These are phyloP conservation scores for Myriosclerotinia scirpicola DNA, from an alignment of 2,329 filamentous ascomycete species.

Conservation along the genomic window DNA sequence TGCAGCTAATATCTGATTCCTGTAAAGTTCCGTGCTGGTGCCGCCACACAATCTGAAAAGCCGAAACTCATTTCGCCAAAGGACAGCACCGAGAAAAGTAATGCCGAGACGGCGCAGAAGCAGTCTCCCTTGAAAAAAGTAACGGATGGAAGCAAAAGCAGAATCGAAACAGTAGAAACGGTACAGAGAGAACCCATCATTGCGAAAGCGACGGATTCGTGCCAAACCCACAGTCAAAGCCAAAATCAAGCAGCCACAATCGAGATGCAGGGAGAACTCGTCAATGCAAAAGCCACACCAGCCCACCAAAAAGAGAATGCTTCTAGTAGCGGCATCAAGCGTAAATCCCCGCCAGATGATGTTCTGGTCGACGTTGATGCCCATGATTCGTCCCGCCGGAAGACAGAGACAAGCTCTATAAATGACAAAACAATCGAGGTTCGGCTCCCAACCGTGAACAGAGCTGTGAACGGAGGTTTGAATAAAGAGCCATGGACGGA, in stretches of 20 bases:
- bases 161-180: background rate
- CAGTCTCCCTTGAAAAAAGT: background rate
- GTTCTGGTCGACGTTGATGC: background rate
- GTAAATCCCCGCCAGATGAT: background rate
- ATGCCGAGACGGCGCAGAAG: background rate
- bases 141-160: background rate
- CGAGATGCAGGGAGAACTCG: too few species aligned
- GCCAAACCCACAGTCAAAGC: too few species aligned
- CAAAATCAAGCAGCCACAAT: too few species aligned
- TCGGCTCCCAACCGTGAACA: background rate
- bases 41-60: background rate
- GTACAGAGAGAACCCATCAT: background rate
- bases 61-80: too few species aligned
- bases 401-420: background rate
- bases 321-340: background rate
- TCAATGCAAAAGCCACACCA: background rate
- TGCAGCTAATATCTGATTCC: background rate
- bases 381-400: background rate
- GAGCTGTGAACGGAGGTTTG: background rate
- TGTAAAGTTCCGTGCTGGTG: background rate
- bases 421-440: background rate
- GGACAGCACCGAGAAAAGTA: background rate
- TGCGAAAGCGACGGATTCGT: too few species aligned
- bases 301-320: background rate
- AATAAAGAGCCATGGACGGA: background rate